Conservation (phyloP, 129 eudicot species). For the Daucus carota region DH1_v3.0 NC_030387.2:39775001-39775500, state of each 20-base stretch:
- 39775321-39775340: background rate
- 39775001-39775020: slow-evolving; percentile 17
- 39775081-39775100: slow-evolving; percentile 71
- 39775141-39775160: too few species aligned
- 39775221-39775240: too few species aligned
- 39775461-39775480: background rate
- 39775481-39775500: background rate
- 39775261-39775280: too few species aligned
- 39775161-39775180: background rate
- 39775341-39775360: background rate
- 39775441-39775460: background rate
- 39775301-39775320: background rate
- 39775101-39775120: slow-evolving; percentile 69
- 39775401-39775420: too few species aligned
- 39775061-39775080: slow-evolving; percentile 59
- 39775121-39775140: slow-evolving; percentile 42
- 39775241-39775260: too few species aligned
- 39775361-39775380: too few species aligned
- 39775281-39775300: too few species aligned
- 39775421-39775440: too few species aligned
- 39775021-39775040: slow-evolving; percentile 59
- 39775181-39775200: too few species aligned
- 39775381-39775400: background rate
- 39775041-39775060: slow-evolving; percentile 70
- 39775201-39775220: too few species aligned